Evolutionary conservation across 208 protist genomes (phyloP).

Genomic region (Leishmania tarentolae): DNA sequence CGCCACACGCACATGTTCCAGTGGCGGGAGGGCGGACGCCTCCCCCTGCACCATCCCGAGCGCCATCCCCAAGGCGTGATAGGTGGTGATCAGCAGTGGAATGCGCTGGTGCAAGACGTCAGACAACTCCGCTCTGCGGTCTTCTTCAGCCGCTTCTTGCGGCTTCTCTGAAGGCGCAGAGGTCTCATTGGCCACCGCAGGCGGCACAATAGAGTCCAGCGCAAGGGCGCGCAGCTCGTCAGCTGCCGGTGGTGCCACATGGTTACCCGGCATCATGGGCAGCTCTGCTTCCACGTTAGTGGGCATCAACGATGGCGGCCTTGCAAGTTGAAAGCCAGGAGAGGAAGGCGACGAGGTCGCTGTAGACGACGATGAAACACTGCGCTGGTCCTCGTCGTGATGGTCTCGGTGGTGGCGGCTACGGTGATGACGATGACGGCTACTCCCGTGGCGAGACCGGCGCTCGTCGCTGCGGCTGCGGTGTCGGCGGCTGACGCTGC

Average conservation of each 20-base stretch:
- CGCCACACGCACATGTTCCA: slow-evolving; percentile 67
- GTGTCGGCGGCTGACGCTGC: slow-evolving; percentile 15
- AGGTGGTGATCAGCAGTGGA: slow-evolving; percentile 58
- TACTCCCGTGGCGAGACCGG: slow-evolving; percentile 3
- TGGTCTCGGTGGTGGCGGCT: slow-evolving; percentile 6
- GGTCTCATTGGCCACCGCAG: background rate
- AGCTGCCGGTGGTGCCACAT: background rate
- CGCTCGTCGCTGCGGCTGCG: slow-evolving; percentile 8
- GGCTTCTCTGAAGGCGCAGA: background rate
- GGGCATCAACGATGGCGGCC: background rate
- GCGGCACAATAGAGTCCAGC: background rate
- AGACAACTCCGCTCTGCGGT: background rate
- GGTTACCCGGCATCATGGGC: background rate
- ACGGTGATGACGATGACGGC: slow-evolving; percentile 15
- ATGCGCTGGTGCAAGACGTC: slow-evolving; percentile 41
- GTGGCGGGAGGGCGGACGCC: slow-evolving; percentile 40
- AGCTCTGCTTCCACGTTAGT: background rate
- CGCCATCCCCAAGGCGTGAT: slow-evolving; percentile 41
- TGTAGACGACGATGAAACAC: background rate
- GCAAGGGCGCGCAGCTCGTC: slow-evolving; percentile 7
- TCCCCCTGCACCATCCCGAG: slow-evolving; percentile 34
- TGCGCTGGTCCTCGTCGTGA: background rate
- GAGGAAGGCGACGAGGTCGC: background rate
- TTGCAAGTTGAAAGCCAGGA: background rate
- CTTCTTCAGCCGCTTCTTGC: background rate